A percentile compares a stretch with the other conserved stretches of the same genome.
Evolutionary conservation across 192 early-diverging fungal species (phyloP).

Genomic region (Podila minutissima): DNA sequence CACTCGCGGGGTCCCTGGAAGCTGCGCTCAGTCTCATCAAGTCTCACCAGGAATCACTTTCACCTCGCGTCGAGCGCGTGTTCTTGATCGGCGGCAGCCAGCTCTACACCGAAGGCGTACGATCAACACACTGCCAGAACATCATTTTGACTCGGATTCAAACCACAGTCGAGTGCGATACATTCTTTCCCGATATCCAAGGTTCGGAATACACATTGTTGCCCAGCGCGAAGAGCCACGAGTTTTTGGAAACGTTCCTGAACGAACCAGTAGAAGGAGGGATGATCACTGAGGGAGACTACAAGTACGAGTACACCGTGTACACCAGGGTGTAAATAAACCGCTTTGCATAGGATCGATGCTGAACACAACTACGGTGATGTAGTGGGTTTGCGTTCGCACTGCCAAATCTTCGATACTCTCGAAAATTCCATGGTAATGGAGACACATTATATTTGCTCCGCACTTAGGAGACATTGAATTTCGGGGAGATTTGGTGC

Average conservation of each 20-base stretch:
- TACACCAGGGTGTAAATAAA: conserved; percentile 7
- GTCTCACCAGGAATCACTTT: conserved; percentile 9
- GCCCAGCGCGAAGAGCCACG: conserved; percentile 13
- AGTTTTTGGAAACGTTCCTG: conserved; percentile 24
- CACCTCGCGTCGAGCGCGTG: conserved; percentile 54
- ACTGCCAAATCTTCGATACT: too few relatives aligned
- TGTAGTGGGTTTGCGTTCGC: too few relatives aligned
- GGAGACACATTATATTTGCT: too few relatives aligned
- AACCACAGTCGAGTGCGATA: conserved; percentile 74
- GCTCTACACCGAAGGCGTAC: conserved; percentile 78
- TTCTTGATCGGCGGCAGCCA: conserved; percentile 86
- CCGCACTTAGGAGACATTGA: too few relatives aligned
- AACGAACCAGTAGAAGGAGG: conserved; percentile 39
- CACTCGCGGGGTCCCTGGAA: conserved; percentile 58
- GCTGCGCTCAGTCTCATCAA: conserved; percentile 64
- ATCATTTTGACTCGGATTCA: conserved; percentile 80
- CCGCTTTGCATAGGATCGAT: too few relatives aligned
- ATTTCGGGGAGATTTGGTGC: too few relatives aligned
- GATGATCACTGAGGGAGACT: conserved; percentile 29
- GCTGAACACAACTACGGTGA: too few relatives aligned
- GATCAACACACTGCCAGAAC: conserved; percentile 59
- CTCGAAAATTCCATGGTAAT: too few relatives aligned
- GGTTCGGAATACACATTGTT: conserved; percentile 18
- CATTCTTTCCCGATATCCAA: conserved; percentile 79
- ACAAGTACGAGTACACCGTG: conserved; percentile 45